Evolutionary conservation across 805 yeast species (phyloP).

Genomic region (Candida silvatica): DNA sequence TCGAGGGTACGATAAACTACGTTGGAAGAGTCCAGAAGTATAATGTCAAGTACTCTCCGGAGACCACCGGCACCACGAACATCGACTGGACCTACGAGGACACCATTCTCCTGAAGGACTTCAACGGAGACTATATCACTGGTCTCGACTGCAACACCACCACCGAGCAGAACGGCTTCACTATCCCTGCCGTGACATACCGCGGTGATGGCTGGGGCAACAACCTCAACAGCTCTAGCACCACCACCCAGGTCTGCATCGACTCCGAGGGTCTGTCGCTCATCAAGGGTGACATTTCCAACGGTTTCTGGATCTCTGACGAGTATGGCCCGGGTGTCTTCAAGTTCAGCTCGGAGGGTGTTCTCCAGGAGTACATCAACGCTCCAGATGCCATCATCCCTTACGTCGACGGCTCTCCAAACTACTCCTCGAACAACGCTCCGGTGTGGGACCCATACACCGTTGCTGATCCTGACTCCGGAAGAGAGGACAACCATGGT

Average conservation of each 20-base stretch:
- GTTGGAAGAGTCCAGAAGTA: constrained; percentile 20
- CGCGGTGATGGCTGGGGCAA: constrained; percentile 26
- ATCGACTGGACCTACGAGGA: constrained; percentile 21
- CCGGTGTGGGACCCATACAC: constrained; percentile 19
- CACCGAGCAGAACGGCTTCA: constrained; percentile 14
- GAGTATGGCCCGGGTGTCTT: constrained; percentile 26
- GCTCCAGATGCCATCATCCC: constrained; percentile 25
- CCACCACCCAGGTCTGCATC: constrained; percentile 21
- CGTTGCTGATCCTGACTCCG: constrained; percentile 16
- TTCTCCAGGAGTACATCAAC: constrained; percentile 16
- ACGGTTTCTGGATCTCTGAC: constrained; percentile 27
- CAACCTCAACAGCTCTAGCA: constrained; percentile 8
- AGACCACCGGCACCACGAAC: constrained; percentile 10
- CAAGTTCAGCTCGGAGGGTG: constrained; percentile 20
- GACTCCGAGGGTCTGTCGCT: constrained; percentile 23
- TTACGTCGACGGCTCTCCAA: constrained; percentile 13
- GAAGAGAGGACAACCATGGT: constrained; percentile 24
- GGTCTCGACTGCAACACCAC: constrained; percentile 25
- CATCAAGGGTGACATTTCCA: constrained; percentile 20
- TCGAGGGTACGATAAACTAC: constrained; percentile 23
- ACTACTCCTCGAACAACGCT: constrained; percentile 21
- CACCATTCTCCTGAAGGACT: constrained; percentile 22
- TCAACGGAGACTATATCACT: constrained; percentile 19
- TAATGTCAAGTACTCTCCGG: constrained; percentile 14
- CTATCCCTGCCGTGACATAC: constrained; percentile 20